Evolutionary conservation across 345 rosid species (phyloP).

Genomic region (Corchorus olitorius): DNA sequence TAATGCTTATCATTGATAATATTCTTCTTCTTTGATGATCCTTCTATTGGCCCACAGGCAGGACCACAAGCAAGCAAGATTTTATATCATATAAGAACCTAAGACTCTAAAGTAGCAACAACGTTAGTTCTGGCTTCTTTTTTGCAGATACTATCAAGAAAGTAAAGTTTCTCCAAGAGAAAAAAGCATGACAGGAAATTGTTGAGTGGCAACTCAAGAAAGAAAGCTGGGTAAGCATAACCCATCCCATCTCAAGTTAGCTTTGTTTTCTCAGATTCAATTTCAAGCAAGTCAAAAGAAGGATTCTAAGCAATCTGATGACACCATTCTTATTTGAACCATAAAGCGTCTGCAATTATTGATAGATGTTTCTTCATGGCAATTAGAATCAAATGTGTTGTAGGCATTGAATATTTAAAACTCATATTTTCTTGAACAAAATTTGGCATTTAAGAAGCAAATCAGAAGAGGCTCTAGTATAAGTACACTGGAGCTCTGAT

Average conservation of each 20-base stretch:
- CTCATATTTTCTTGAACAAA: too few relatives aligned
- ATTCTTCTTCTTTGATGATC: background rate
- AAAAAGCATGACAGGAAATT: background rate
- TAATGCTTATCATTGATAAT: background rate
- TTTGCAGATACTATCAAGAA: background rate
- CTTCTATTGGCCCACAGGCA: too few relatives aligned
- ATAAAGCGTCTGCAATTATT: background rate
- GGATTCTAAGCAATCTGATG: conserved; percentile 3
- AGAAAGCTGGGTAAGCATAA: background rate
- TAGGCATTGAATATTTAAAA: background rate
- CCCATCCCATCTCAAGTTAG: background rate
- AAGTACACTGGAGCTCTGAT: background rate
- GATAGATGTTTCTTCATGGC: background rate
- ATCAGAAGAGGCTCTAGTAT: background rate
- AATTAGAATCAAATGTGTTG: background rate
- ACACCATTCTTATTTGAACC: conserved; percentile 5
- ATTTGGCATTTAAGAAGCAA: background rate
- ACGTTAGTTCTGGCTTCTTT: background rate
- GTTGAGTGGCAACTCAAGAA: background rate
- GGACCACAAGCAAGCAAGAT: conserved; percentile 2
- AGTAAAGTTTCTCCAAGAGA: background rate
- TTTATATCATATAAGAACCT: background rate
- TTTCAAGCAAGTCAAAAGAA: background rate
- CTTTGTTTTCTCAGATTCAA: background rate
- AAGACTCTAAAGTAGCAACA: background rate